Evolutionary conservation across 108 stramenopile genomes (phyloP).

Genomic region (Parietichytrium sp.): DNA sequence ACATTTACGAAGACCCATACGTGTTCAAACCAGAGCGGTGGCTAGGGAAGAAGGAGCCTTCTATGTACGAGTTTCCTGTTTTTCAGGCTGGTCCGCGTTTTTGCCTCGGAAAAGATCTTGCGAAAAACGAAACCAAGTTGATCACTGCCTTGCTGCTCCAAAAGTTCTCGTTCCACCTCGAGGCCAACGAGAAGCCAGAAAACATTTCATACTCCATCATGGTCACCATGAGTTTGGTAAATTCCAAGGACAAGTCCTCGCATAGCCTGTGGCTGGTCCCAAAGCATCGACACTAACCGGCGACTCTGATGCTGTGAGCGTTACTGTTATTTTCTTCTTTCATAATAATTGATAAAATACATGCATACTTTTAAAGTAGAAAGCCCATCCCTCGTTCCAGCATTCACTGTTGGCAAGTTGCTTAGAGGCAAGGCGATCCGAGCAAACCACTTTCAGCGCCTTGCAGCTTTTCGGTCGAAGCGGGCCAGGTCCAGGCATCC

Average conservation of each 20-base stretch:
- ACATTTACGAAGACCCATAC: not conserved
- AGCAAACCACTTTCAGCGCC: too few species aligned
- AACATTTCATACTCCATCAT: not conserved
- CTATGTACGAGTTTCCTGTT: conserved; percentile 43
- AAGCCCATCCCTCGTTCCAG: too few species aligned
- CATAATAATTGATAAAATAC: too few species aligned
- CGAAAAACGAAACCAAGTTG: conserved; percentile 52
- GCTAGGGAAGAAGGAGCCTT: conserved; percentile 44
- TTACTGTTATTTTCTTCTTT: too few species aligned
- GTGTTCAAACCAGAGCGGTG: conserved; percentile 40
- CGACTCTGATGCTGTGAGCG: too few species aligned
- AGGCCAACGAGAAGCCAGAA: conserved; percentile 32
- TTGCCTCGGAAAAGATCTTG: conserved; percentile 55
- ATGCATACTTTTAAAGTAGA: too few species aligned
- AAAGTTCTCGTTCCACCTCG: conserved; percentile 23
- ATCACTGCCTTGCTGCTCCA: conserved; percentile 33
- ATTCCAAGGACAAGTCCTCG: conserved; percentile 4
- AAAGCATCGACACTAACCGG: not conserved
- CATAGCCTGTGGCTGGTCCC: conserved; percentile 25
- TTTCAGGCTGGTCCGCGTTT: conserved; percentile 56
- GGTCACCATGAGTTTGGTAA: conserved; percentile 2
- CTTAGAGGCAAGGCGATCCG: too few species aligned
- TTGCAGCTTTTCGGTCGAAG: too few species aligned
- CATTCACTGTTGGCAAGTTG: too few species aligned
- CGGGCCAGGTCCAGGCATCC: too few species aligned